Conservation (phyloP, 1,284 basidiomycete genomes). For the Ustilago xerochloae region DNA sequence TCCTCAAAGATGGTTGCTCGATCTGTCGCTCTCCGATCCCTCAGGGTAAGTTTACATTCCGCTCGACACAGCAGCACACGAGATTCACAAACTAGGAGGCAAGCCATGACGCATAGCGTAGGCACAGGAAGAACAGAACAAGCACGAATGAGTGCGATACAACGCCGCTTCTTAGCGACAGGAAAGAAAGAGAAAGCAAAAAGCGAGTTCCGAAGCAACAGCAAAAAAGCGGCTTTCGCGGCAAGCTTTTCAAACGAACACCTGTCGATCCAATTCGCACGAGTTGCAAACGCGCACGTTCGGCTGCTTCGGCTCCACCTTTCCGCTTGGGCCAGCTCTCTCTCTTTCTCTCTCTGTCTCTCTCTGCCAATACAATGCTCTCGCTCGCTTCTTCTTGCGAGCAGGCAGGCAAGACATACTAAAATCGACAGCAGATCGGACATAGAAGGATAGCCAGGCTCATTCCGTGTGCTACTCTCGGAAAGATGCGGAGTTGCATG, state of each 20-base stretch:
- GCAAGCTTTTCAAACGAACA: not conserved
- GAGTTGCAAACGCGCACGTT: not conserved
- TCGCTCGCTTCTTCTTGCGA: no score
- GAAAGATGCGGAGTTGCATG: slow-evolving; percentile 44
- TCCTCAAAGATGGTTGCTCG: slow-evolving; percentile 42
- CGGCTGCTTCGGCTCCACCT: slow-evolving; percentile 3
- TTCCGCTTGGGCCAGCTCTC: no score
- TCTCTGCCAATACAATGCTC: no score
- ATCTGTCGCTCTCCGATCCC: slow-evolving; percentile 44
- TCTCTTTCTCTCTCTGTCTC: no score
- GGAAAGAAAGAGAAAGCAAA: not conserved
- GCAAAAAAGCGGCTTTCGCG: not conserved
- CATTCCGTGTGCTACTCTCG: slow-evolving; percentile 20
- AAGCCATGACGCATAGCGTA: not conserved
- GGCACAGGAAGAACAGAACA: not conserved
- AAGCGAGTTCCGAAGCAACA: not conserved
- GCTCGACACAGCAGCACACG: not conserved
- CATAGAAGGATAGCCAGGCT: not conserved
- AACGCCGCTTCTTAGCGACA: not conserved
- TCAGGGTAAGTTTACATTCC: slow-evolving; percentile 52
- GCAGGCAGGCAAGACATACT: not conserved
- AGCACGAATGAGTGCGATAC: not conserved
- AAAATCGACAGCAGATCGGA: not conserved
- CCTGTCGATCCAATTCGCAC: not conserved
- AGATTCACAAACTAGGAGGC: not conserved